Percentiles rank a stretch among this genome's conserved stretches.
Conservation (phyloP, 2,329 filamentous ascomycete species). For the Drechslerella stenobrocha region DNA sequence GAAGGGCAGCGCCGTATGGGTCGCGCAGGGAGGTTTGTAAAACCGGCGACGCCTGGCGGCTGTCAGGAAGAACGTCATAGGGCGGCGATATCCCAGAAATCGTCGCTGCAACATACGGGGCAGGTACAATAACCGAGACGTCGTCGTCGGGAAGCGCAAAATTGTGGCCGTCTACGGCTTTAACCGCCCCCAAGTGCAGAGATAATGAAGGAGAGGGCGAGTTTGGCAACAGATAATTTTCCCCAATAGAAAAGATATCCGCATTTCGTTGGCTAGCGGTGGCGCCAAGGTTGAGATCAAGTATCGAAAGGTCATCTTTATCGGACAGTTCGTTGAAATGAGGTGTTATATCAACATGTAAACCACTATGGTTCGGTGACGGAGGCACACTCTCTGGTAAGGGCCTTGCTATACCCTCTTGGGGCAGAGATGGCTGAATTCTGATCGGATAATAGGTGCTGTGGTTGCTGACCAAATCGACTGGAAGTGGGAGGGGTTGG, state of each 20-base stretch:
- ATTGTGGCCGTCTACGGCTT: not conserved
- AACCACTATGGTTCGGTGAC: constrained; percentile 7
- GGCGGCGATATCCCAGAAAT: not conserved
- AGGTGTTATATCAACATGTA: not conserved
- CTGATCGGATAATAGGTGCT: not conserved
- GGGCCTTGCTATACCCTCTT: not conserved
- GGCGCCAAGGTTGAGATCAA: not conserved
- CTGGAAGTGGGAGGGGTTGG: not conserved
- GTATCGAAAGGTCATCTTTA: not conserved
- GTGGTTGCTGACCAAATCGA: constrained; percentile 12
- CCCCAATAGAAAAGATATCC: not conserved
- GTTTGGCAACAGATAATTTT: not conserved
- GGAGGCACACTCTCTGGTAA: constrained; percentile 15
- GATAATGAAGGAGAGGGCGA: not conserved
- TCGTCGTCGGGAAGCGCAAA: not conserved
- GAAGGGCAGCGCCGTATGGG: constrained; percentile 1
- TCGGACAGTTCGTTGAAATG: constrained; percentile 2
- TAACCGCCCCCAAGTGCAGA: not conserved
- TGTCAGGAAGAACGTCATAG: constrained; percentile 1
- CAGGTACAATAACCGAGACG: no score
- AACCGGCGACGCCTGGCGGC: constrained; percentile 4
- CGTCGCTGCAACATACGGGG: no score
- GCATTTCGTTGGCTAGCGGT: not conserved
- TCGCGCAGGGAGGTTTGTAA: not conserved
- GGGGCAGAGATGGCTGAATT: not conserved